Percentiles rank a stretch among this genome's conserved stretches.
These are phyloP conservation scores for Echinosophora koreensis DNA, from an alignment of 306 rosid species.

Conservation along the genomic window DNA sequence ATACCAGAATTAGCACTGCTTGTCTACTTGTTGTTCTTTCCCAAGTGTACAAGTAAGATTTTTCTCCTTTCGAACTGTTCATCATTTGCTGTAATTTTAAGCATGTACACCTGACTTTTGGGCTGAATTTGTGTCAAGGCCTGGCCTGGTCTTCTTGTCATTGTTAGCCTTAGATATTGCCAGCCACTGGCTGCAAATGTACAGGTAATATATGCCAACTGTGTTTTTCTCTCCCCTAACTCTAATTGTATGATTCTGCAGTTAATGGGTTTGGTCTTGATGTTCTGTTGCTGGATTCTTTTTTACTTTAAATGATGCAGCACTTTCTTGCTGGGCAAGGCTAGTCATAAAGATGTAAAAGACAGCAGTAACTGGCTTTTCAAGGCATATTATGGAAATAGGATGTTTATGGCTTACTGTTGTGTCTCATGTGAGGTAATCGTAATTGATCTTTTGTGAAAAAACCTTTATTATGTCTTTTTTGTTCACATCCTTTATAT, in stretches of 20 bases:
- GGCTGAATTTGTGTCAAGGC: constrained; percentile 67
- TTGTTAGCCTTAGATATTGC: constrained; percentile 93
- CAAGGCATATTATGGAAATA: constrained; percentile 87
- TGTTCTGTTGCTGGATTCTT: constrained; percentile 32
- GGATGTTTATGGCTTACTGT: constrained; percentile 98
- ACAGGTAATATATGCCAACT: constrained; percentile 66
- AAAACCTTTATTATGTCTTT: neutral
- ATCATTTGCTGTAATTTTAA: constrained; percentile 36
- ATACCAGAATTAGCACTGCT: constrained; percentile 94
- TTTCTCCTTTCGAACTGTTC: constrained; percentile 32
- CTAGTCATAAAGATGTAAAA: constrained; percentile 97
- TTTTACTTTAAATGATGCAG: constrained; percentile 62
- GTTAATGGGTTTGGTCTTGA: constrained; percentile 31
- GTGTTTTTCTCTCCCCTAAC: neutral
- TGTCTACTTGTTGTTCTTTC: constrained; percentile 93
- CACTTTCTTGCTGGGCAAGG: constrained; percentile 91
- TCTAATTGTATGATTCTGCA: constrained; percentile 10
- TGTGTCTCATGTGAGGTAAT: constrained; percentile 93
- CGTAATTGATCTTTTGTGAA: constrained; percentile 22
- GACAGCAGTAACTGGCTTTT: constrained; percentile 98
- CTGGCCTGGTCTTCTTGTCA: constrained; percentile 83
- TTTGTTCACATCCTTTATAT: constrained; percentile 47
- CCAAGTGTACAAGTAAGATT: constrained; percentile 81
- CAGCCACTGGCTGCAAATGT: constrained; percentile 99
- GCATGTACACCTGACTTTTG: constrained; percentile 51